phyloP scores from a whole-genome alignment of 1,284 basidiomycete species.

The Puccinia triticina region DNA sequence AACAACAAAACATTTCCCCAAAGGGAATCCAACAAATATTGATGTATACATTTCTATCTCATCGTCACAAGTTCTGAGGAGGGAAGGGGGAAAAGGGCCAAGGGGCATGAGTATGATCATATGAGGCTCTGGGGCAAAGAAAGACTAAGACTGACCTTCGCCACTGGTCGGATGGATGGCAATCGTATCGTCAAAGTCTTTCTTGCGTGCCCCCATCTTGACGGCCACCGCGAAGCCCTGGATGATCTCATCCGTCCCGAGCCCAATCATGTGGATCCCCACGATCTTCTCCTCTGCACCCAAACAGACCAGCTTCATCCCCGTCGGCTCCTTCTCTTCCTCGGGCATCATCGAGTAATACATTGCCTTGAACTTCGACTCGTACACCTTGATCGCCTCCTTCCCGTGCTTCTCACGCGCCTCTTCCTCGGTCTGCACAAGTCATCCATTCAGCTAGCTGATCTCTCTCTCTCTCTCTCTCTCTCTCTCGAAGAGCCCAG shows the following conservation, averaged over 20 bases:
- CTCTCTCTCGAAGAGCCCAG: too few species aligned
- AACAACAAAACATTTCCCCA: too few species aligned
- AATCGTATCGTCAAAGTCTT: conserved; percentile 82
- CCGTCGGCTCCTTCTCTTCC: conserved; percentile 76
- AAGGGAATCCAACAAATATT: too few species aligned
- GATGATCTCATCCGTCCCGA: conserved; percentile 79
- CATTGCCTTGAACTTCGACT: conserved; percentile 66
- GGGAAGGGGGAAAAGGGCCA: neutral
- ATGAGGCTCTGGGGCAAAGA: neutral
- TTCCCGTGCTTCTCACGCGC: conserved; percentile 84
- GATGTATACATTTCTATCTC: too few species aligned
- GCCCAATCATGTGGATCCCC: conserved; percentile 88
- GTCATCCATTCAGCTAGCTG: too few species aligned
- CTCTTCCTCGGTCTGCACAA: conserved; percentile 78
- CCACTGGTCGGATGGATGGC: conserved; percentile 75
- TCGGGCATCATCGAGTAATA: conserved; percentile 86
- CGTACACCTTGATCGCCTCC: conserved; percentile 81
- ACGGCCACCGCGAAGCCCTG: conserved; percentile 93
- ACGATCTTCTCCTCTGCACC: conserved; percentile 91
- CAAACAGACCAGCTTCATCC: conserved; percentile 85
- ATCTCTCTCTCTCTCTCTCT: too few species aligned
- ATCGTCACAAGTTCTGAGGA: conserved; percentile 17
- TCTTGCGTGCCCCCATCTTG: conserved; percentile 80
- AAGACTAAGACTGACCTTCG: conserved; percentile 38
- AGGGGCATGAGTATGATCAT: neutral